Evolutionary conservation across 176 grass and related monocot genomes (phyloP).

Genomic region (Musa itinerans): DNA sequence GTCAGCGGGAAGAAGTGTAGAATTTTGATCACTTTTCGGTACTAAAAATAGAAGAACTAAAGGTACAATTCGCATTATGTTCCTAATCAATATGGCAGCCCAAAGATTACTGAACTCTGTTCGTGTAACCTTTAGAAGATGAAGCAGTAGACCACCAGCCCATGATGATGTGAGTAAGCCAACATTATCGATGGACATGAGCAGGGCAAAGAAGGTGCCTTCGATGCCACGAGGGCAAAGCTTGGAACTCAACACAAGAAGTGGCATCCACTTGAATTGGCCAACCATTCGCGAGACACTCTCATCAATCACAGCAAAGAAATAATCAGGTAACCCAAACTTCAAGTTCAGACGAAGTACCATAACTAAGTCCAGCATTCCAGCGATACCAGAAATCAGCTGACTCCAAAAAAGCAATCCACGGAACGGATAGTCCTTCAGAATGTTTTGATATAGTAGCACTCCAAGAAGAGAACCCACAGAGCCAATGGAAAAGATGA

Average conservation of each 20-base stretch:
- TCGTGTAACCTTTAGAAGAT: constrained; percentile 54
- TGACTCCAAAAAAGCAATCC: constrained; percentile 71
- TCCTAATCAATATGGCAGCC: constrained; percentile 57
- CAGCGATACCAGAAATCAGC: constrained; percentile 45
- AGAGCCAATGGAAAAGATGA: constrained; percentile 66
- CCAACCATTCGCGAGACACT: constrained; percentile 46
- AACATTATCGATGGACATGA: constrained; percentile 81
- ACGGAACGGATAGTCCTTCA: constrained; percentile 61
- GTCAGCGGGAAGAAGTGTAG: constrained; percentile 36
- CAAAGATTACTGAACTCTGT: constrained; percentile 65
- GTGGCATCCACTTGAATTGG: constrained; percentile 59
- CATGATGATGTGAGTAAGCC: constrained; percentile 63
- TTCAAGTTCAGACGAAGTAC: constrained; percentile 52
- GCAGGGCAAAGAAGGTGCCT: constrained; percentile 71
- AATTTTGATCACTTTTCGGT: constrained; percentile 43
- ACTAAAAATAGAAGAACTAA: constrained; percentile 60
- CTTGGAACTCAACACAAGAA: constrained; percentile 68
- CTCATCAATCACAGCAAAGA: constrained; percentile 61
- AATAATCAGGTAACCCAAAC: constrained; percentile 52
- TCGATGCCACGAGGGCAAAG: constrained; percentile 64
- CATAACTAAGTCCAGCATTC: constrained; percentile 74
- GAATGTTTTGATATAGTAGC: constrained; percentile 54
- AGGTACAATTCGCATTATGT: constrained; percentile 44
- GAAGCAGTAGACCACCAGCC: constrained; percentile 70
- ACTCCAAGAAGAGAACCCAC: constrained; percentile 73